These are phyloP conservation scores for Sphagnum tenellum DNA, from an alignment of 225 moss, liverwort and hornwort genomes.

Conservation along the genomic window DNA sequence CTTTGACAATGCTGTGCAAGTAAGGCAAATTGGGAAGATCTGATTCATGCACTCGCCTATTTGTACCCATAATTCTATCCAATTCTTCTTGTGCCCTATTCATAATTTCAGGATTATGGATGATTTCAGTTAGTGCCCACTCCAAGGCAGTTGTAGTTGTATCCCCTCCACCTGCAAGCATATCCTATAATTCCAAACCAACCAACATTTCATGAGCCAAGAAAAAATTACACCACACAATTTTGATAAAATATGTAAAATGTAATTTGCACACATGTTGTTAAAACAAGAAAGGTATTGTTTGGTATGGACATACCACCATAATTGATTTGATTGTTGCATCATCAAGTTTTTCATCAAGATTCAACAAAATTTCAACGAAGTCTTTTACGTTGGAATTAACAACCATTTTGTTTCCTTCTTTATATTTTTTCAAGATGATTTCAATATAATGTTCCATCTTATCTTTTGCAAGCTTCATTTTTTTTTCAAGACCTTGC, in stretches of 20 bases:
- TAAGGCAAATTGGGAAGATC: too few species aligned
- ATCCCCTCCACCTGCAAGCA: neutral
- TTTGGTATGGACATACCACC: neutral
- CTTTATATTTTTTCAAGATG: neutral
- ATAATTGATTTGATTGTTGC: neutral
- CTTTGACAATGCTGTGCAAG: too few species aligned
- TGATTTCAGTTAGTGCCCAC: neutral
- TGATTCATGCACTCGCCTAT: too few species aligned
- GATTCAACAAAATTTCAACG: neutral
- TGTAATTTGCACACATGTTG: neutral
- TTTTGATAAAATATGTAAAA: neutral
- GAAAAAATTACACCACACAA: neutral
- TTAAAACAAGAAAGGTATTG: neutral
- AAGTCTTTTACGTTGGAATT: neutral
- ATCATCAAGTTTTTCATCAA: neutral
- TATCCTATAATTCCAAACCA: neutral
- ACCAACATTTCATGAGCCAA: neutral
- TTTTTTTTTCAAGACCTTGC: neutral
- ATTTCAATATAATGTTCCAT: neutral
- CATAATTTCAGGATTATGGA: neutral
- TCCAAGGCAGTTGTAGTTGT: constrained; percentile 1
- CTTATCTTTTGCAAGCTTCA: neutral
- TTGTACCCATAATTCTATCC: too few species aligned
- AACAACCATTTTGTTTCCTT: too few species aligned
- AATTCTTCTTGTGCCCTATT: too few species aligned